Base-by-base conservation (phyloP, 768 basidiomycete species). In the Galerina sulciceps region DNA sequence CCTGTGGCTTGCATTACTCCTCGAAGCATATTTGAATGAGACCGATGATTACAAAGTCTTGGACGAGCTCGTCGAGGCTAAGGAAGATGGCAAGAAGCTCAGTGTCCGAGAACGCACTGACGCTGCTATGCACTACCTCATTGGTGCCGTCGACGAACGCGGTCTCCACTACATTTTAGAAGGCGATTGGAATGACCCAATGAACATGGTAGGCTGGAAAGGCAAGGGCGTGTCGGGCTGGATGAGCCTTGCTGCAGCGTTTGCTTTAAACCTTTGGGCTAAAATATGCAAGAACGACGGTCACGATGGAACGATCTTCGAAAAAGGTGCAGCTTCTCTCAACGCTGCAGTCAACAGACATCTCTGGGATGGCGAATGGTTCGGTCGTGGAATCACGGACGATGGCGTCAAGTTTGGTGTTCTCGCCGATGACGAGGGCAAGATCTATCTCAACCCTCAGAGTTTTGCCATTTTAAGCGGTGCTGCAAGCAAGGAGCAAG, bases 211-310 rank as follows among this genome's bases (percentile, higher is more conserved):
- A 6, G 45, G 45, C 45, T 47, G 45, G 45, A 47, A 47, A 20
- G 45, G 45, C 18, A 47, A 47, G 45, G 45, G 45, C 10, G 45
- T 47, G 26, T 47, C 45, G 22, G 45, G 45, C 20, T 47, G 45
- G 45, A 47, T 47, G 45, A 47, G 45, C 45, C 45, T 47, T 47
- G 45, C 45, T 26, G 45, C 45, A 14, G 45, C 45, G 18, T 47
- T 47, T 14, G 45, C 45, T 22, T n/a, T 47, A 5, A 47, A 47
- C 20, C 45, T 47, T 13, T 47, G 45, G 45, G 45, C 45, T 22
- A 47, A 26, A 11, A 47, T 47, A 22, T 22, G 45, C 45, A 47
- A 47, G 45, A n/a, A 47, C n/a, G 45, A 47, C 45, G 45, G 13
- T 13, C 45, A 31, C 20, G 45, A 47, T 26, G 45, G 45, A 47